Evolutionary conservation across 1,139 yeast genomes (phyloP).

Genomic region (Suhomyces yuchorum): DNA sequence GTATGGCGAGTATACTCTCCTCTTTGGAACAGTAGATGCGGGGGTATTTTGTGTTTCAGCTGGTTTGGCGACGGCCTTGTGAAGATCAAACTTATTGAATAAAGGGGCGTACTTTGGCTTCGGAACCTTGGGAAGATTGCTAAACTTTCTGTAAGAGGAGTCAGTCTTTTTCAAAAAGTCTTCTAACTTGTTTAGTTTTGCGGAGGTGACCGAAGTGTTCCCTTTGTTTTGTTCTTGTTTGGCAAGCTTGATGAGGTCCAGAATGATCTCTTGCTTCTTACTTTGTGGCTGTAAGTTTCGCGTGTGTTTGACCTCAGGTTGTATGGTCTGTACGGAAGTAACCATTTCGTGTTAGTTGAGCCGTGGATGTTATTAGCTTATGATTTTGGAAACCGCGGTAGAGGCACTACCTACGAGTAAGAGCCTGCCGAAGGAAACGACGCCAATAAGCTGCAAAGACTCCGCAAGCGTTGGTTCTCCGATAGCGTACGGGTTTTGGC

Average conservation of each 20-base stretch:
- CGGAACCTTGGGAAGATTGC: slow-evolving; percentile 18
- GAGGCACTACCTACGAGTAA: not conserved
- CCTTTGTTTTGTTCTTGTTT: slow-evolving; percentile 26
- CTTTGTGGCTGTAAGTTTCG: slow-evolving; percentile 1
- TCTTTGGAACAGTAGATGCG: slow-evolving; percentile 2
- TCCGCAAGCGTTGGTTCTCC: not conserved
- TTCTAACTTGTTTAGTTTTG: slow-evolving; percentile 22
- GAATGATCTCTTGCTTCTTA: slow-evolving; percentile 20
- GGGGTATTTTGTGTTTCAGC: not conserved
- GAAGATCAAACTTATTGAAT: slow-evolving; percentile 19
- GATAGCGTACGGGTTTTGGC: not conserved
- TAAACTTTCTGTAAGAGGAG: slow-evolving; percentile 7
- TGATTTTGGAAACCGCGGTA: slow-evolving; percentile 6
- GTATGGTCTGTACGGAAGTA: slow-evolving; percentile 8
- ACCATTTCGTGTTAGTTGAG: slow-evolving; percentile 6
- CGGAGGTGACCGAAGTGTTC: slow-evolving; percentile 25
- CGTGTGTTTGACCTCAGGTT: slow-evolving; percentile 1
- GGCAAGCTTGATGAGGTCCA: slow-evolving; percentile 24
- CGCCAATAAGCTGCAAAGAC: not conserved
- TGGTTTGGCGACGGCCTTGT: slow-evolving; percentile 11
- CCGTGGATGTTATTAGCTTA: slow-evolving; percentile 2
- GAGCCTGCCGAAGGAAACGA: not conserved
- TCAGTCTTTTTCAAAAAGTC: slow-evolving; percentile 13
- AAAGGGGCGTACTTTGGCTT: slow-evolving; percentile 23
- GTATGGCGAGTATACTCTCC: slow-evolving; percentile 15